A percentile compares a stretch with the other conserved stretches of the same genome.
phyloP scores from a whole-genome alignment of 176 grass and related monocot genomes.

The Puya raimondii region DNA sequence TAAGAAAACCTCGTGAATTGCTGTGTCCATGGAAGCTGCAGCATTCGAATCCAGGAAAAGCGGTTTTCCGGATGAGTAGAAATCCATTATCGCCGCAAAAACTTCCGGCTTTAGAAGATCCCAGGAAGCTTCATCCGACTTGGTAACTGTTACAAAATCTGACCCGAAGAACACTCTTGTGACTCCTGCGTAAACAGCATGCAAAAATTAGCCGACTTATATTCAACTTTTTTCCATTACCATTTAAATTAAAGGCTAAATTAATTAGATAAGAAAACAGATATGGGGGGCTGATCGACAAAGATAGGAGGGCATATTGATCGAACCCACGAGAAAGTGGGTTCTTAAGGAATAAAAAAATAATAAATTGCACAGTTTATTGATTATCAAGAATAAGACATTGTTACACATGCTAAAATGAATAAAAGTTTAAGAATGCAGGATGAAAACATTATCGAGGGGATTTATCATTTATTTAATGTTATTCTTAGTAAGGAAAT shows the following conservation, averaged over 20 bases:
- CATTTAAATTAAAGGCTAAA: background rate
- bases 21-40: slow-evolving; percentile 72
- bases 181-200: slow-evolving; percentile 48
- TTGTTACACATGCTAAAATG: too few relatives aligned
- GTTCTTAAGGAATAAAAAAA: too few relatives aligned
- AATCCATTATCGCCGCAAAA: slow-evolving; percentile 92
- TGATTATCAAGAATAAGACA: too few relatives aligned
- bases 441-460: too few relatives aligned
- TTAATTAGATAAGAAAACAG: too few relatives aligned
- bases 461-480: too few relatives aligned
- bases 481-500: too few relatives aligned
- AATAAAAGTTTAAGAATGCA: too few relatives aligned
- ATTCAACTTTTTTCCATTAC: background rate
- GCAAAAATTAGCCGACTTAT: background rate
- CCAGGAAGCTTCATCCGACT: slow-evolving; percentile 89
- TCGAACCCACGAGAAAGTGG: too few relatives aligned
- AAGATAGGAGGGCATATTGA: too few relatives aligned
- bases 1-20: slow-evolving; percentile 67
- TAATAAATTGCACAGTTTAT: too few relatives aligned
- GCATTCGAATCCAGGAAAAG: slow-evolving; percentile 70
- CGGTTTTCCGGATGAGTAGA: slow-evolving; percentile 81
- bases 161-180: slow-evolving; percentile 89
- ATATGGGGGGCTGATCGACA: too few relatives aligned
- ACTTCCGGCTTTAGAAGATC: slow-evolving; percentile 86
- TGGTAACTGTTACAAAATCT: slow-evolving; percentile 95